Percentiles rank a stretch among this genome's conserved stretches.
Evolutionary conservation across 495 filamentous ascomycete genomes (phyloP).

Genomic region (Penicillium paxilli): DNA sequence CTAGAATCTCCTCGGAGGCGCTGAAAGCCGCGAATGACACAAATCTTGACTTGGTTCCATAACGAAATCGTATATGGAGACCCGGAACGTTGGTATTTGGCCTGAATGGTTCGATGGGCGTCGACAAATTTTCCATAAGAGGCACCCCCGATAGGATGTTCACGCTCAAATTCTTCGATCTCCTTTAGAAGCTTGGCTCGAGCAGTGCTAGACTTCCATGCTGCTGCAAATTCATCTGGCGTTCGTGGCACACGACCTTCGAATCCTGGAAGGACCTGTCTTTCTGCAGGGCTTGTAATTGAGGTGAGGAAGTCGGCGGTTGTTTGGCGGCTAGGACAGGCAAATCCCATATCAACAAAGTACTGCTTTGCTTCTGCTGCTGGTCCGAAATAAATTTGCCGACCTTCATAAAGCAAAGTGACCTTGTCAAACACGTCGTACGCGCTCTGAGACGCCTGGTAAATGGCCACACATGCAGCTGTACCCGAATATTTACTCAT

Average conservation of each 20-base stretch:
- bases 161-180: constrained; percentile 42
- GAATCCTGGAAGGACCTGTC: constrained; percentile 54
- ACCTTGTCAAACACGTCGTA: constrained; percentile 66
- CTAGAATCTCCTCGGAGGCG: constrained; percentile 63
- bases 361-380: constrained; percentile 46
- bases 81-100: constrained; percentile 19
- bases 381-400: constrained; percentile 18
- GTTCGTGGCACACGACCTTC: constrained; percentile 63
- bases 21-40: constrained; percentile 41
- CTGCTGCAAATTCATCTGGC: constrained; percentile 61
- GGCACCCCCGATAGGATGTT: constrained; percentile 19
- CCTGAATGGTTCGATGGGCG: constrained; percentile 20
- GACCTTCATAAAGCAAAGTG: constrained; percentile 58
- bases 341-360: constrained; percentile 57
- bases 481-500: constrained; percentile 37
- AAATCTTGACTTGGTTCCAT: constrained; percentile 37
- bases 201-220: constrained; percentile 48
- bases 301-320: constrained; percentile 71
- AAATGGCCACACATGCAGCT: constrained; percentile 70
- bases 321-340: constrained; percentile 35
- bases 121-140: constrained; percentile 15
- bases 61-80: constrained; percentile 39
- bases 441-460: constrained; percentile 79
- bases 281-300: constrained; percentile 60
- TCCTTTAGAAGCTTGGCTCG: constrained; percentile 43